A percentile compares a stretch with the other conserved stretches of the same genome.
Conservation (phyloP, 495 filamentous ascomycete species). For the Penicillium roqueforti region DNA sequence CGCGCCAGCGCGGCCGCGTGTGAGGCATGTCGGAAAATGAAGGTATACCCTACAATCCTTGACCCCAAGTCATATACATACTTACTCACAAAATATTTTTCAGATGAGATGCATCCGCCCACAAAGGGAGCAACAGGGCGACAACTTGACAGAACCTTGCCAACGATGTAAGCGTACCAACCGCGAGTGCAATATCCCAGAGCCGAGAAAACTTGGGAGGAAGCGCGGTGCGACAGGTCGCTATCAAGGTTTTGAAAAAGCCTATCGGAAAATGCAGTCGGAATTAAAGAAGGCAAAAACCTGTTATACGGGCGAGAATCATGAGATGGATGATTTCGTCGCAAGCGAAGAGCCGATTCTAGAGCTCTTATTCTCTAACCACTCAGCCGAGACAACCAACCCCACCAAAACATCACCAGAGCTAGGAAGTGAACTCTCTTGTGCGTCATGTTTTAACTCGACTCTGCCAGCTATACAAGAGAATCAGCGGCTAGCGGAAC, state of each 20-base stretch:
- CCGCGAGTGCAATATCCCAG: conserved; percentile 20
- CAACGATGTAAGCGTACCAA: conserved; percentile 23
- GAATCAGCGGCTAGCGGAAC: not conserved
- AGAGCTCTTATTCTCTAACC: not conserved
- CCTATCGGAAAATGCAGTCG: conserved; percentile 20
- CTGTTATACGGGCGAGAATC: not conserved
- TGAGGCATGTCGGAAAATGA: conserved; percentile 17
- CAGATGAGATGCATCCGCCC: conserved; percentile 27
- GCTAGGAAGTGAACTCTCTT: no score
- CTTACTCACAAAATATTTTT: not conserved
- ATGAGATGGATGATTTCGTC: not conserved
- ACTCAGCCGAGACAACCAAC: not conserved
- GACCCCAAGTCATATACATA: not conserved
- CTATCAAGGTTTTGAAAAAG: conserved; percentile 27
- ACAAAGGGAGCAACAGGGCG: not conserved
- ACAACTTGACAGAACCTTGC: conserved; percentile 9
- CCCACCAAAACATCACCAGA: not conserved
- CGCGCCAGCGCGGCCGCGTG: conserved; percentile 6
- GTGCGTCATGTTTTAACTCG: not conserved
- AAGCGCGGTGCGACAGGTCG: conserved; percentile 21
- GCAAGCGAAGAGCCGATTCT: not conserved
- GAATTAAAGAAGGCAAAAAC: conserved; percentile 17
- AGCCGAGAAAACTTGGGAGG: conserved; percentile 20
- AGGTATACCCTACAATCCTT: not conserved
- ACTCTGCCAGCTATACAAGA: not conserved